phyloP scores from a whole-genome alignment of 2,329 filamentous ascomycete species.

The Hypoxylon sp. region DNA sequence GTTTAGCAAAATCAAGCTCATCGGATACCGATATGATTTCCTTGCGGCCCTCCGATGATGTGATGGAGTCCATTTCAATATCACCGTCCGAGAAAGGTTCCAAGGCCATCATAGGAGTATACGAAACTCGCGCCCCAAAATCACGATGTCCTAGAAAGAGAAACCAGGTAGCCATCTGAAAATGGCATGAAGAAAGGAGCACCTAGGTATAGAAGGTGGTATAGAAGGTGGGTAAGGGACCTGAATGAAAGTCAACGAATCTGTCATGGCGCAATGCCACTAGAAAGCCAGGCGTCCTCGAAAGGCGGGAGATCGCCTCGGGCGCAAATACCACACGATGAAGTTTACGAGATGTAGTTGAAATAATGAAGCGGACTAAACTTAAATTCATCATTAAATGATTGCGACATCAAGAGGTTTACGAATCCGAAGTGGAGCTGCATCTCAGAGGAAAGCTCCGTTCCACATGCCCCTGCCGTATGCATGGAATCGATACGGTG shows the following conservation, averaged over 20 bases:
- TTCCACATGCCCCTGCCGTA: not conserved
- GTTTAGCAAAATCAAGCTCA: not conserved
- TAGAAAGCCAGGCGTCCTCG: not conserved
- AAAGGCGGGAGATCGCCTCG: not conserved
- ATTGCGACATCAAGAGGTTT: conserved; percentile 18
- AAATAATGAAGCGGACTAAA: conserved; percentile 14
- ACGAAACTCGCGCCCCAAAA: not conserved
- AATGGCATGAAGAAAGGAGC: not conserved
- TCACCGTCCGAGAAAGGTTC: not conserved
- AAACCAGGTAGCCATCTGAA: not conserved
- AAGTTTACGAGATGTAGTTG: conserved; percentile 3
- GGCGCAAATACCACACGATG: not conserved
- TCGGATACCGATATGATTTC: not conserved
- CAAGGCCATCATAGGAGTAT: not conserved
- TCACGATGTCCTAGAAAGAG: not conserved
- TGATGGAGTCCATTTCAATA: not conserved
- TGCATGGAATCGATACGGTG: conserved; percentile 23
- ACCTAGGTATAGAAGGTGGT: not conserved
- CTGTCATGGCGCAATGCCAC: too few relatives aligned
- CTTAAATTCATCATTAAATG: not conserved
- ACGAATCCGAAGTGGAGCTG: conserved; percentile 20
- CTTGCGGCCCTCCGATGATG: not conserved
- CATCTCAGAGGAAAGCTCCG: conserved; percentile 3
- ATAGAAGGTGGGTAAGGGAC: not conserved
- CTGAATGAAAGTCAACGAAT: not conserved